Evolutionary conservation across 2,329 filamentous ascomycete genomes (phyloP), one percentile per base, ranked within the genome.

Genomic region (Trichoderma afroharzianum): DNA sequence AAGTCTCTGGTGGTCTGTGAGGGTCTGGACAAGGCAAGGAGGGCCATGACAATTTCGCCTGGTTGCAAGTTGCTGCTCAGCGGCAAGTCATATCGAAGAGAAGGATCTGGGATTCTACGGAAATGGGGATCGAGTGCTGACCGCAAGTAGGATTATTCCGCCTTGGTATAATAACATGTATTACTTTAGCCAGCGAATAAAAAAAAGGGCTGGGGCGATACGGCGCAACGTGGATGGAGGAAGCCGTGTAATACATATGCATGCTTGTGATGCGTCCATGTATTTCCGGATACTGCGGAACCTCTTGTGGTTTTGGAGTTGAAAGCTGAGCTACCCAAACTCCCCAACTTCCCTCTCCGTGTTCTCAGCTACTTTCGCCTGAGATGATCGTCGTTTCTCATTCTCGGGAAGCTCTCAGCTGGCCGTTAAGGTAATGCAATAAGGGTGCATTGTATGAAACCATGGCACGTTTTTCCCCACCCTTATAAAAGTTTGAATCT

Each of bases 361-460:
- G 43, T 18, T 43, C 18, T 58, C 24, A 67, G 50, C 53, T 58
- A 32, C 57, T 21, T 11, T 53, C 5, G 21, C 33, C 8, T n/a
- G 24, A 43, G 15, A 24, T 59, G 55, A 68, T 68, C 55, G 21
- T 50, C 39, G 55, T 14, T 68, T 36, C 14, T 53, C n/a, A 61
- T 3, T 21, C 55, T 61, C 39, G 39, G 55, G 11, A 18, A 11
- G 21, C 28, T 24, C 21, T 30, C 66, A 68, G 66, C 55, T 68
- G n/a, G 24, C 32, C 28, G n/a, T 50, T 32, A 50, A 61, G 28
- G 55, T 36, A 68, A 61, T 50, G 66, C 36, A 47, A 61, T 59
- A 61, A 61, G 66, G 66, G 66, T 68, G 55, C 55, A 68, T 68
- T 50, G 26, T 68, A 68, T 68, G 55, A 68, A 61, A 68, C 66